Conservation (phyloP, 257 asterid genomes). For the Haberlea rhodopensis region DNA sequence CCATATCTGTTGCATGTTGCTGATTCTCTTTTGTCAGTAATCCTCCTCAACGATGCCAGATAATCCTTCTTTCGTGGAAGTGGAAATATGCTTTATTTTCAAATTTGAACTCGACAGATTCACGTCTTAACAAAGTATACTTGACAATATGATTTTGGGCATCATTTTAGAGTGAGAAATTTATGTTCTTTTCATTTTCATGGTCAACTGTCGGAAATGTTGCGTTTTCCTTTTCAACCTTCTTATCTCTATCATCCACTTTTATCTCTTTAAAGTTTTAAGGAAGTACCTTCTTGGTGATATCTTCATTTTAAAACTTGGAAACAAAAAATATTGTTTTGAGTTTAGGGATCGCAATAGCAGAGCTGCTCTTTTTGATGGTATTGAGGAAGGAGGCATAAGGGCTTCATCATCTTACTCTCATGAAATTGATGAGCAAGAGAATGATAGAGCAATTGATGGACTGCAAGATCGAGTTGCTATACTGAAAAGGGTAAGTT, state of each 20-base stretch:
- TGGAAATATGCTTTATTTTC: slow-evolving; percentile 1
- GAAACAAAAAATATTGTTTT: background rate
- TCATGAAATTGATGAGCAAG: slow-evolving; percentile 92
- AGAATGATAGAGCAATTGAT: slow-evolving; percentile 71
- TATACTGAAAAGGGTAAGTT: slow-evolving; percentile 77
- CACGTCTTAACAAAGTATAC: background rate
- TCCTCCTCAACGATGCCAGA: background rate
- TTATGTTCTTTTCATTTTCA: slow-evolving; percentile 5
- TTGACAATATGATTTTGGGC: background rate
- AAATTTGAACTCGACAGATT: background rate
- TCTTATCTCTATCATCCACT: background rate
- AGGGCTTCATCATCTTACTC: slow-evolving; percentile 76
- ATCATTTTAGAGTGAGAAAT: background rate
- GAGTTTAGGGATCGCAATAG: slow-evolving; percentile 66
- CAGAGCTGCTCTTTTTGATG: slow-evolving; percentile 87
- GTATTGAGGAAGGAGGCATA: slow-evolving; percentile 97
- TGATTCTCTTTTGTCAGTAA: background rate
- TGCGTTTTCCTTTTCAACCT: background rate
- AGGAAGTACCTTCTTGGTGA: background rate
- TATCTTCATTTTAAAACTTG: slow-evolving; percentile 1
- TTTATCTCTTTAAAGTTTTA: background rate
- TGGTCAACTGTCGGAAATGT: background rate
- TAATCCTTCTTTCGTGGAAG: background rate
- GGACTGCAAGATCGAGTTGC: slow-evolving; percentile 83
- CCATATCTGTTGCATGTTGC: background rate